phyloP scores from a whole-genome alignment of 257 asterid species.

The Solanum bukasovii region DNA sequence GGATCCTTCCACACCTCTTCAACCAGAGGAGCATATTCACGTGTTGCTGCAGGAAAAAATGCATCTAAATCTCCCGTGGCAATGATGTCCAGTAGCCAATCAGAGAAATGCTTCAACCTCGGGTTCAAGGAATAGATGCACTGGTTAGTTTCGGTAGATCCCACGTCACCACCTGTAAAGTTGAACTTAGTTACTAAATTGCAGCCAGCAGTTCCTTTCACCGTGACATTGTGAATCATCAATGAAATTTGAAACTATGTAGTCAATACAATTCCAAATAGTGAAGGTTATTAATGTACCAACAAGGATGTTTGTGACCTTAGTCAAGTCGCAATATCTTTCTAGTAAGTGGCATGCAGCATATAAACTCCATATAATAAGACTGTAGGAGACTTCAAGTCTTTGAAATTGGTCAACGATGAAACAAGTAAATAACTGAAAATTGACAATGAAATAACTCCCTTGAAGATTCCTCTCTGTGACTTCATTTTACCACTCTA shows the following conservation, averaged over 20 bases:
- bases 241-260: background rate
- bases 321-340: background rate
- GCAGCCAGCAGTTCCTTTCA: background rate
- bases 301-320: background rate
- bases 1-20: slow-evolving; percentile 17
- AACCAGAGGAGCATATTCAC: background rate
- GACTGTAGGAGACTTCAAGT: background rate
- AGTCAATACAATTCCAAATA: background rate
- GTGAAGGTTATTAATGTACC: background rate
- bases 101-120: slow-evolving; percentile 64
- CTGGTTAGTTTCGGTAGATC: slow-evolving; percentile 20
- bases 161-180: background rate
- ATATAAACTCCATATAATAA: background rate
- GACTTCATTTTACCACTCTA: background rate
- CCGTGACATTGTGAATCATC: background rate
- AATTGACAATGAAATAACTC: background rate
- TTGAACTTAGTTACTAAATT: background rate
- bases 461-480: background rate
- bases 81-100: slow-evolving; percentile 89
- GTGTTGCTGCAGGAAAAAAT: slow-evolving; percentile 28
- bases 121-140: slow-evolving; percentile 21
- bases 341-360: background rate
- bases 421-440: background rate
- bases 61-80: slow-evolving; percentile 93
- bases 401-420: background rate